Conservation (phyloP, 2,329 filamentous ascomycete genomes). For the Geosmithia flava region DNA sequence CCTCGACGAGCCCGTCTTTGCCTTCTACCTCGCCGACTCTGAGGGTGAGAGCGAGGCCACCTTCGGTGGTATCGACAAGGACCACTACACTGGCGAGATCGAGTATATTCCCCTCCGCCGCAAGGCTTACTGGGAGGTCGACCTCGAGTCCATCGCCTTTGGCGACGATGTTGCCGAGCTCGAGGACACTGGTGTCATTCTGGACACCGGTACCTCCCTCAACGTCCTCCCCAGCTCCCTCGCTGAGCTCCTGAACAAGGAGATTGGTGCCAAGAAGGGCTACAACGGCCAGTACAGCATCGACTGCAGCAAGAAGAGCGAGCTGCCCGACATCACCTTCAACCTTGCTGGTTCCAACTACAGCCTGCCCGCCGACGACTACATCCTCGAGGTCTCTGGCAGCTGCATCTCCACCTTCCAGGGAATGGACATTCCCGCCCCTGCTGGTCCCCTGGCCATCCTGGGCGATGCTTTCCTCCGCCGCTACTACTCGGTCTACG, state of each 20-base stretch:
- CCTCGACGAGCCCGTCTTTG: slow-evolving; percentile 84
- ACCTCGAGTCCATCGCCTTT: slow-evolving; percentile 83
- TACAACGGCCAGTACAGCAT: slow-evolving; percentile 95
- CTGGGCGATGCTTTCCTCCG: slow-evolving; percentile 80
- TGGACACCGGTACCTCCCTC: slow-evolving; percentile 96
- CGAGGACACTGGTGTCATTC: slow-evolving; percentile 88
- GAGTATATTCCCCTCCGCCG: slow-evolving; percentile 89
- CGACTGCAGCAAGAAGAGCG: slow-evolving; percentile 73
- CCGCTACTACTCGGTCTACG: slow-evolving; percentile 92
- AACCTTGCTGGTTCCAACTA: slow-evolving; percentile 87
- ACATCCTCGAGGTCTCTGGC: slow-evolving; percentile 90
- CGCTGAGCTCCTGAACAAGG: slow-evolving; percentile 91
- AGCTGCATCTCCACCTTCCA: slow-evolving; percentile 97
- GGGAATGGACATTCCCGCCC: slow-evolving; percentile 86
- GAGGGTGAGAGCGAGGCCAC: slow-evolving; percentile 72
- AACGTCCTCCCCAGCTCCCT: slow-evolving; percentile 86
- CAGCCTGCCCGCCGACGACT: slow-evolving; percentile 77
- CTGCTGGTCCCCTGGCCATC: slow-evolving; percentile 84
- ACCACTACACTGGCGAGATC: slow-evolving; percentile 73
- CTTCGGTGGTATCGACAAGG: slow-evolving; percentile 80
- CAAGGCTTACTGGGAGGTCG: slow-evolving; percentile 99
- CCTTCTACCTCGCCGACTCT: slow-evolving; percentile 80
- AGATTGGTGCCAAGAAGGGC: slow-evolving; percentile 96
- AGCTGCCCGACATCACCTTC: slow-evolving; percentile 84
- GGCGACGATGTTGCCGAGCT: slow-evolving; percentile 79